These are phyloP conservation scores for Cytospora schulzeri DNA, from an alignment of 2,329 filamentous ascomycete genomes.

Conservation along the genomic window DNA sequence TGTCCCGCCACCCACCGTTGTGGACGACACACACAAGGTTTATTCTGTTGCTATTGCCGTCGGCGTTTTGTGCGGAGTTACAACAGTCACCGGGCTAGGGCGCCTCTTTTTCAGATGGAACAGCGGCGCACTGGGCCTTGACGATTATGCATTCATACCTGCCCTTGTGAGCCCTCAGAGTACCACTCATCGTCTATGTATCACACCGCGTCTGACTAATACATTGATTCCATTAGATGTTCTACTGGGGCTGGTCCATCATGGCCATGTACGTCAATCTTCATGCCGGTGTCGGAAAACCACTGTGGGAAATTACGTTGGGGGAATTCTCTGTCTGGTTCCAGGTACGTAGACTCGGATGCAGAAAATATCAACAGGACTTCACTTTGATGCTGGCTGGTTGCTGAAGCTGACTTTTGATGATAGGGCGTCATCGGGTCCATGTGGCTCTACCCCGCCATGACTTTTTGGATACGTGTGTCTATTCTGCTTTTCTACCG, in stretches of 20 bases:
- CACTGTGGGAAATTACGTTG: conserved; percentile 33
- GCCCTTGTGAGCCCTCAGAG: conserved; percentile 25
- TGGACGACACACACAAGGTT: conserved; percentile 30
- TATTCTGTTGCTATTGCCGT: conserved; percentile 27
- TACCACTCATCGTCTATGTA: background rate
- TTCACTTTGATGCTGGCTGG: background rate
- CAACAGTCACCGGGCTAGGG: conserved; percentile 19
- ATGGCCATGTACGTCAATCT: conserved; percentile 31
- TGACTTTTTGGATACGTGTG: conserved; percentile 30
- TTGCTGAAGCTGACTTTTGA: background rate
- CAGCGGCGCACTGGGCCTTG: conserved; percentile 26
- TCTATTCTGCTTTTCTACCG: conserved; percentile 34
- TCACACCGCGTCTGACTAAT: background rate
- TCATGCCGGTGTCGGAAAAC: conserved; percentile 33
- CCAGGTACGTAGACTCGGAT: conserved; percentile 6
- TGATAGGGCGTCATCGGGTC: conserved; percentile 28
- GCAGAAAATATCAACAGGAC: background rate
- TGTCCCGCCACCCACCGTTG: conserved; percentile 28
- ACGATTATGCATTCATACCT: conserved; percentile 33
- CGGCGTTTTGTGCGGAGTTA: conserved; percentile 26
- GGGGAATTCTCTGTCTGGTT: conserved; percentile 32
- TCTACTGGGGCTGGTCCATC: conserved; percentile 31
- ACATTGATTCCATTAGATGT: conserved; percentile 19
- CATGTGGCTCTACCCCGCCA: conserved; percentile 32
- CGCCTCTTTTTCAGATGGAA: conserved; percentile 19